These are phyloP conservation scores for Carnegiea gigantea DNA, from an alignment of 179 eudicot species.

Conservation along the genomic window DNA sequence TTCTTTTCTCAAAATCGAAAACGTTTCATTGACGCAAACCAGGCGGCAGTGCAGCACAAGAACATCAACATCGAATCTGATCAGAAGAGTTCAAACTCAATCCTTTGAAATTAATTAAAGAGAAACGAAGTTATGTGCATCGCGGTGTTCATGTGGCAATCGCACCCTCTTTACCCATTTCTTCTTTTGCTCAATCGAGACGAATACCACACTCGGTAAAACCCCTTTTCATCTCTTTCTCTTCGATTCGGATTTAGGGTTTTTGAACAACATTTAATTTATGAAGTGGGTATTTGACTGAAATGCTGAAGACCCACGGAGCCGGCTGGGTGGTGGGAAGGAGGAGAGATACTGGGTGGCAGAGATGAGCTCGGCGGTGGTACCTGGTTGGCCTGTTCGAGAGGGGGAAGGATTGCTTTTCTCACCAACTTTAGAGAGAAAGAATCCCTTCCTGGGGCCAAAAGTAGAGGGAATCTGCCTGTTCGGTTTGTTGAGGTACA, in stretches of 20 bases:
- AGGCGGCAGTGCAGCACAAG: no score
- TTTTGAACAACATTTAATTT: background rate
- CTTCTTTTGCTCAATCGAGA: conserved; percentile 79
- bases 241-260: background rate
- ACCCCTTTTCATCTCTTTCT: background rate
- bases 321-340: conserved; percentile 76
- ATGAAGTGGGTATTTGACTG: background rate
- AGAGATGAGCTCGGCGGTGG: conserved; percentile 79
- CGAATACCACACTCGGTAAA: conserved; percentile 72
- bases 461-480: conserved; percentile 72
- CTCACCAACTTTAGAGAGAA: conserved; percentile 75
- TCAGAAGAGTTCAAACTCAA: background rate
- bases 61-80: background rate
- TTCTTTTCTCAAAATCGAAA: background rate
- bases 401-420: conserved; percentile 64
- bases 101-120: background rate
- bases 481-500: conserved; percentile 77
- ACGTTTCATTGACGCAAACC: background rate
- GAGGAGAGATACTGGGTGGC: conserved; percentile 68
- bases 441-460: conserved; percentile 36
- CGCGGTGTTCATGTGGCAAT: conserved; percentile 74
- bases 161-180: conserved; percentile 75
- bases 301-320: conserved; percentile 52
- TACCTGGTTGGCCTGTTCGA: conserved; percentile 76
- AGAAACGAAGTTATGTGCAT: conserved; percentile 56